Percentiles rank a stretch among this genome's conserved stretches.
Conservation (phyloP, 176 grass and related monocot species). For the Juncus inflexus region DNA sequence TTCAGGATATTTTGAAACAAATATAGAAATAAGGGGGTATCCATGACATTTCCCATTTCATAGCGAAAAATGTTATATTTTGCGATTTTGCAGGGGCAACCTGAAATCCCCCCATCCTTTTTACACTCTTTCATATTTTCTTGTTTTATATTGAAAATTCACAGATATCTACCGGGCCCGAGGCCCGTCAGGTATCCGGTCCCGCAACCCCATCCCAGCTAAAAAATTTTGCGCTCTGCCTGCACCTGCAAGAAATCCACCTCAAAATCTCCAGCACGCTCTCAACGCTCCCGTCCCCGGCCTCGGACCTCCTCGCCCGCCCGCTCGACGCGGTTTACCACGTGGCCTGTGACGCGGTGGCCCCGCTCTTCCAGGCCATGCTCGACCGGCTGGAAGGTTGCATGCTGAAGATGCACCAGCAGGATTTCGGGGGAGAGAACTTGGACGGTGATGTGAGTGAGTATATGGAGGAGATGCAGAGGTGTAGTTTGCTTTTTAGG, state of each 20-base stretch:
- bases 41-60: too few species aligned
- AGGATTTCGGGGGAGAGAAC: slow-evolving; percentile 61
- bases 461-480: slow-evolving; percentile 99
- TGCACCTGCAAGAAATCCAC: slow-evolving; percentile 92
- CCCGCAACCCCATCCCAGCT: slow-evolving; percentile 74
- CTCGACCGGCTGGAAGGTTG: slow-evolving; percentile 66
- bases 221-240: slow-evolving; percentile 88
- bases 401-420: slow-evolving; percentile 82
- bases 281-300: slow-evolving; percentile 58
- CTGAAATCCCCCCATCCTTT: too few species aligned
- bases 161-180: slow-evolving; percentile 88
- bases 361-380: slow-evolving; percentile 80
- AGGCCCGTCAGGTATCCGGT: slow-evolving; percentile 76
- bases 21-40: too few species aligned
- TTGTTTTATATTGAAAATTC: neutral
- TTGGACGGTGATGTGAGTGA: slow-evolving; percentile 62
- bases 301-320: slow-evolving; percentile 62
- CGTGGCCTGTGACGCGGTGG: slow-evolving; percentile 87
- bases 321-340: slow-evolving; percentile 72
- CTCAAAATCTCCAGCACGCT: slow-evolving; percentile 56
- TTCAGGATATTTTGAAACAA: too few species aligned
- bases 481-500: slow-evolving; percentile 72
- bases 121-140: too few species aligned
- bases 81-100: too few species aligned
- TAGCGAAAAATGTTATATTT: too few species aligned